A percentile compares a stretch with the other conserved stretches of the same genome.
These are phyloP conservation scores for Cladobotryum mycophilum DNA, from an alignment of 2,329 filamentous ascomycete species.

Conservation along the genomic window DNA sequence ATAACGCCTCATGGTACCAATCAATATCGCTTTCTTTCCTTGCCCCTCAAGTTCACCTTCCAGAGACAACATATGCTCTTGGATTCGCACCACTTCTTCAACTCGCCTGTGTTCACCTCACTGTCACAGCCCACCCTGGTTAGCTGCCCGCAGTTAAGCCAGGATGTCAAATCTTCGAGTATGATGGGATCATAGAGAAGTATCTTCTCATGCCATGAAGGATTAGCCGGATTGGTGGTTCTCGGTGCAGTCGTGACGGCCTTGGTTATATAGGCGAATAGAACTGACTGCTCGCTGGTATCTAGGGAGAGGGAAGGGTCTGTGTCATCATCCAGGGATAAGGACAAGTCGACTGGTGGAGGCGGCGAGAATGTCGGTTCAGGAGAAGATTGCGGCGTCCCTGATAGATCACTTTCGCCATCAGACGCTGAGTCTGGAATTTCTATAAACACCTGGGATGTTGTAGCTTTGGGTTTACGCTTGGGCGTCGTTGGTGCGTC, in stretches of 20 bases:
- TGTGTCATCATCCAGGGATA: conserved; percentile 39
- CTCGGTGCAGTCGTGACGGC: conserved; percentile 48
- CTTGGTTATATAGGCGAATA: conserved; percentile 49
- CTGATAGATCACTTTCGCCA: conserved; percentile 19
- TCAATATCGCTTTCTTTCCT: conserved; percentile 44
- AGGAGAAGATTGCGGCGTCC: conserved; percentile 29
- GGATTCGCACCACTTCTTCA: conserved; percentile 86
- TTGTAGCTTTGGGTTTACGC: conserved; percentile 11
- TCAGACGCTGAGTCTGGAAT: conserved; percentile 48
- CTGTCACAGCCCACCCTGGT: conserved; percentile 57
- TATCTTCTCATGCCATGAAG: conserved; percentile 88
- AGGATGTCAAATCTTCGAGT: conserved; percentile 75
- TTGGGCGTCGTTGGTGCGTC: conserved; percentile 17
- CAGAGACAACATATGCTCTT: conserved; percentile 80
- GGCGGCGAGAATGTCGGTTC: conserved; percentile 40
- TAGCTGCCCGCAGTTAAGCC: conserved; percentile 71
- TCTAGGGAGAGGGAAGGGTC: conserved; percentile 36
- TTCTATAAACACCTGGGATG: conserved; percentile 30
- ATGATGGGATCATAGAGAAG: conserved; percentile 88
- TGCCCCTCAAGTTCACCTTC: conserved; percentile 50
- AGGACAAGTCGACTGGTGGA: conserved; percentile 35
- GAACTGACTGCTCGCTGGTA: conserved; percentile 34
- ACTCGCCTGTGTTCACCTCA: conserved; percentile 56
- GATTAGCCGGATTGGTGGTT: conserved; percentile 42
- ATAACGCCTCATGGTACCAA: not conserved